Conservation (phyloP, 2,329 filamentous ascomycete species). For the Exophiala mesophila region DNA sequence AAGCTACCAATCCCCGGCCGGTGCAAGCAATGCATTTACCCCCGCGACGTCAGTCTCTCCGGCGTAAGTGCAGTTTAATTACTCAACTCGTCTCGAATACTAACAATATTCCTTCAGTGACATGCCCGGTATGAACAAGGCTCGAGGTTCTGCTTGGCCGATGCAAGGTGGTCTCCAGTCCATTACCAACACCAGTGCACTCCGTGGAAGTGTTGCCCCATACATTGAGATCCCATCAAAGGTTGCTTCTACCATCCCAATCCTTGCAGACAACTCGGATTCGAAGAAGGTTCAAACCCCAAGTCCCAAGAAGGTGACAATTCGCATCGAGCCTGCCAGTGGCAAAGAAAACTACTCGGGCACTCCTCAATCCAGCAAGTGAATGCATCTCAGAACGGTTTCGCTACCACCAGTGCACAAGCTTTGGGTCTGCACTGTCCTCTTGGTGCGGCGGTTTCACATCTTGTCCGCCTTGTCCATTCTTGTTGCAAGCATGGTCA, state of each 20-base stretch:
- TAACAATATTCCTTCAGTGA: constrained; percentile 32
- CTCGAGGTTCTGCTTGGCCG: constrained; percentile 34
- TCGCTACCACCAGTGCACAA: constrained; percentile 2
- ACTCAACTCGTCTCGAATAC: constrained; percentile 9
- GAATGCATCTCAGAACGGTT: constrained; percentile 4
- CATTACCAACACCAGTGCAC: constrained; percentile 36
- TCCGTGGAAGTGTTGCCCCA: constrained; percentile 22
- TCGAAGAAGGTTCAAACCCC: constrained; percentile 32
- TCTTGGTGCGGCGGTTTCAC: constrained; percentile 17
- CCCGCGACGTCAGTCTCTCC: constrained; percentile 46
- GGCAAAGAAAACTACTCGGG: constrained; percentile 36
- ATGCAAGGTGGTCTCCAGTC: constrained; percentile 34
- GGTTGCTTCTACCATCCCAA: constrained; percentile 31
- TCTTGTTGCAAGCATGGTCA: constrained; percentile 15
- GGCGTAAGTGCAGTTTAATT: constrained; percentile 35
- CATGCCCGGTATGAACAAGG: constrained; percentile 37
- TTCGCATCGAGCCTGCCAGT: constrained; percentile 35
- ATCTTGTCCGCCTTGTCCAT: constrained; percentile 19
- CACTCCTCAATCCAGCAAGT: constrained; percentile 27
- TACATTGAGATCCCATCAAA: constrained; percentile 34
- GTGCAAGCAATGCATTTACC: constrained; percentile 40
- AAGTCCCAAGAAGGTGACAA: constrained; percentile 38
- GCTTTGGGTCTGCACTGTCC: constrained; percentile 17
- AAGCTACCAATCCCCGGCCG: constrained; percentile 41
- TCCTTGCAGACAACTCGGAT: constrained; percentile 28